Base-by-base conservation (phyloP, 805 yeast species). In the Saturnispora silvae region DNA sequence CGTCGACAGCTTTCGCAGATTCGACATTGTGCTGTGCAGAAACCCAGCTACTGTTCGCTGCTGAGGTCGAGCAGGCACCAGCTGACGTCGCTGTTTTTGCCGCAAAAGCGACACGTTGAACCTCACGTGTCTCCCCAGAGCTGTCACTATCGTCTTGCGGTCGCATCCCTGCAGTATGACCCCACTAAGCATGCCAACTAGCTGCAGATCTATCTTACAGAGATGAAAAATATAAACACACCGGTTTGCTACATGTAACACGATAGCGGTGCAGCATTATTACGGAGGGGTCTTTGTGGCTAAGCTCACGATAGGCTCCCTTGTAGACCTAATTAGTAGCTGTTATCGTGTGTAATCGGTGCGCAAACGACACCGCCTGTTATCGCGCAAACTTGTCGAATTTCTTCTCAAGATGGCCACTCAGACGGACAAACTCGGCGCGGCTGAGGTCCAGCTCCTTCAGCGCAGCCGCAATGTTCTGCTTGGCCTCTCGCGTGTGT, bases 1-100 rank as follows among this genome's bases (percentile, higher is more conserved):
- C 23, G 39, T 36, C 25, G 39, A 36, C 20, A 36, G 15, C 27
- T 34, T 27, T 36, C 39, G 22, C 16, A 32, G 16, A 28, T 28
- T 34, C n/a, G n/a, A n/a, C n/a, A 19, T 26, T 19, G 17, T n/a
- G n/a, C 37, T 22, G 13, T 22, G 14, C 11, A 23, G 17, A 15
- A 10, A 15, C 5, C 37, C 32, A 20, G 28, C 9, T 15, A 22
- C 7, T 14, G 32, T 19, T 3, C 25, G 15, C 7, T 33, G 24
- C 35, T 25, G 15, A n/a, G n/a, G n/a, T n/a, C n/a, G n/a, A n/a
- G n/a, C n/a, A n/a, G n/a, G n/a, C 6, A n/a, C 15, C 11, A 15
- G 10, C 5, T 25, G 10, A 11, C 15, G 6, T 18, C 20, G 20
- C 5, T n/a, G n/a, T 28, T 23, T 34, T 20, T 14, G 3, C 16